These are phyloP conservation scores for Penicillium sp. DNA, from an alignment of 2,329 filamentous ascomycete genomes.

Conservation along the genomic window DNA sequence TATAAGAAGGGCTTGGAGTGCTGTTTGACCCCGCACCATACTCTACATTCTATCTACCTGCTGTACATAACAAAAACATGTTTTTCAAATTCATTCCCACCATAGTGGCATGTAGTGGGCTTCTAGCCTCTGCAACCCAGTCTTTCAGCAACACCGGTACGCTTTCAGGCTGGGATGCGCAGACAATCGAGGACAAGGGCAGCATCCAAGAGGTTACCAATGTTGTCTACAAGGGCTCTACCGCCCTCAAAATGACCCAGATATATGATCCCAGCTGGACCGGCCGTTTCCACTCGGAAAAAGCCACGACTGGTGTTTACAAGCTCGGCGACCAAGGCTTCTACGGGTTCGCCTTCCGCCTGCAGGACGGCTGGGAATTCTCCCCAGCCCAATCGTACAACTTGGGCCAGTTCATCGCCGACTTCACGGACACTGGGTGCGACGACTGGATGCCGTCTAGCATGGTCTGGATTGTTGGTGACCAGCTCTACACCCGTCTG, in stretches of 20 bases:
- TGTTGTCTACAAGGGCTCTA: slow-evolving; percentile 38
- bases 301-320: slow-evolving; percentile 46
- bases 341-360: slow-evolving; percentile 52
- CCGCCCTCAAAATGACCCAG: slow-evolving; percentile 45
- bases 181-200: slow-evolving; percentile 43
- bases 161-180: slow-evolving; percentile 42
- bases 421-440: slow-evolving; percentile 45
- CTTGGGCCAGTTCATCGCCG: slow-evolving; percentile 52
- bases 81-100: no score
- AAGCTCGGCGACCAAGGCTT: slow-evolving; percentile 45
- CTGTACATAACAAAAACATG: no score
- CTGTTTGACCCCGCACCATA: no score
- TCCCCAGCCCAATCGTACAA: slow-evolving; percentile 47
- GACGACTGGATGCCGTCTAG: slow-evolving; percentile 50
- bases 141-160: slow-evolving; percentile 29
- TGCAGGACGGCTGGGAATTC: slow-evolving; percentile 48
- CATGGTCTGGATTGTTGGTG: slow-evolving; percentile 48
- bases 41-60: no score
- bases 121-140: slow-evolving; percentile 11
- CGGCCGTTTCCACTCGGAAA: slow-evolving; percentile 51
- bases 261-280: slow-evolving; percentile 41
- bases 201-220: slow-evolving; percentile 45
- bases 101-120: no score
- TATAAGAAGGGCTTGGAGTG: no score
- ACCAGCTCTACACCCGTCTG: slow-evolving; percentile 46